Percentiles rank a stretch among this genome's conserved stretches.
These are phyloP conservation scores for Coemansia sp. DNA, from an alignment of 192 early-diverging fungal species.

Conservation along the genomic window DNA sequence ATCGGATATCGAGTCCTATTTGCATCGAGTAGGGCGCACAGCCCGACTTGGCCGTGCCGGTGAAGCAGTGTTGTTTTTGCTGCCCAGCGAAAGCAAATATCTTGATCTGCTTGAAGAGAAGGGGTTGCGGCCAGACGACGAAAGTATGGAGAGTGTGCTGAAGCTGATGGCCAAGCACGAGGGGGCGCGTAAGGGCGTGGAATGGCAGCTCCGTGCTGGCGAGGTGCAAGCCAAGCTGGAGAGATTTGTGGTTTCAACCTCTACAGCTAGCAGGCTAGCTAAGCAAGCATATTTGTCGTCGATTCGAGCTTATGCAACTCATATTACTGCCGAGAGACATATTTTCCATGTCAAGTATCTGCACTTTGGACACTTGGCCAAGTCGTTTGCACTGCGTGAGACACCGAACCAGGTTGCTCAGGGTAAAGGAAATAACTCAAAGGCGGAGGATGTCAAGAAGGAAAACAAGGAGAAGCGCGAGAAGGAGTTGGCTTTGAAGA, in stretches of 20 bases:
- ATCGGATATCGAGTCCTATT: conserved; percentile 89
- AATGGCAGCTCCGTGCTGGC: conserved; percentile 50
- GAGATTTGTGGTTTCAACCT: conserved; percentile 34
- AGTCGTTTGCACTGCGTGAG: conserved; percentile 94
- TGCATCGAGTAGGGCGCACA: conserved; percentile 96
- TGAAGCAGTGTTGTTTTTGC: conserved; percentile 77
- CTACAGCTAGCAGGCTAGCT: conserved; percentile 55
- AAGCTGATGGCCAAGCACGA: conserved; percentile 56
- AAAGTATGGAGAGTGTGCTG: conserved; percentile 58
- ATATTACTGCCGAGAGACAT: conserved; percentile 74
- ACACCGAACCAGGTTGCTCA: conserved; percentile 68
- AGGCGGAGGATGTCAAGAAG: conserved; percentile 27
- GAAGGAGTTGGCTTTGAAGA: conserved; percentile 38
- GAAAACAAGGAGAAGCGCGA: conserved; percentile 47
- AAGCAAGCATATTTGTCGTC: conserved; percentile 82
- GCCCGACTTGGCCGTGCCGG: conserved; percentile 91
- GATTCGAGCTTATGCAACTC: conserved; percentile 93
- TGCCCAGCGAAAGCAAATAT: conserved; percentile 86
- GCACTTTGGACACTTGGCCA: conserved; percentile 96
- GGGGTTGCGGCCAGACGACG: conserved; percentile 63
- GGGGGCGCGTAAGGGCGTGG: conserved; percentile 27
- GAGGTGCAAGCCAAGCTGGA: conserved; percentile 49
- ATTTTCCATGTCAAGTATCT: conserved; percentile 95
- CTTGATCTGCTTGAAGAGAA: conserved; percentile 63
- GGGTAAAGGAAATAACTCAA: conserved; percentile 53